Conservation (phyloP, 1,284 basidiomycete genomes). For the Boletus sp. region DNA sequence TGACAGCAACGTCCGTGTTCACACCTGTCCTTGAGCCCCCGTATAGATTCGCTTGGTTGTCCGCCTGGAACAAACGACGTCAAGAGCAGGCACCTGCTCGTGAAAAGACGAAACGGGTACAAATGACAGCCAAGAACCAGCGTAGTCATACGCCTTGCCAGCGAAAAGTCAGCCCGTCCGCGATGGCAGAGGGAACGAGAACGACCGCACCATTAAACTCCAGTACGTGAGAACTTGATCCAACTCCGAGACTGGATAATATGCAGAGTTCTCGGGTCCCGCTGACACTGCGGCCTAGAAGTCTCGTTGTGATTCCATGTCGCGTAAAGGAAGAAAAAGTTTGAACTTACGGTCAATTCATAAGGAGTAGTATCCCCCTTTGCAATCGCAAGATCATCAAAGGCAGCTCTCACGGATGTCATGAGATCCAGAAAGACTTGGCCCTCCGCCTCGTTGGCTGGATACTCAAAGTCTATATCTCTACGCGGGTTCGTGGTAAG, state of each 20-base stretch:
- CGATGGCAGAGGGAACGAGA: neutral
- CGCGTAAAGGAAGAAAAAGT: neutral
- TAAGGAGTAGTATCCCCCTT: conserved; percentile 64
- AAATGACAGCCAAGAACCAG: conserved; percentile 63
- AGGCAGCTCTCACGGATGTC: conserved; percentile 52
- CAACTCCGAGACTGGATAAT: conserved; percentile 70
- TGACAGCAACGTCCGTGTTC: conserved; percentile 70
- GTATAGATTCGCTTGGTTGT: conserved; percentile 84
- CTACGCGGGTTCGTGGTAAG: conserved; percentile 29
- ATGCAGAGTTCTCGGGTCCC: conserved; percentile 63
- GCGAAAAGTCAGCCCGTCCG: conserved; percentile 5
- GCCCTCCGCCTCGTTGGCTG: conserved; percentile 46
- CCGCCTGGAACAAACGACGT: conserved; percentile 36
- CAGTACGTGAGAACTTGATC: conserved; percentile 74
- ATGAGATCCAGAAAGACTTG: conserved; percentile 58
- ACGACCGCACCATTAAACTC: conserved; percentile 78
- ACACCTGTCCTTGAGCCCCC: conserved; percentile 57
- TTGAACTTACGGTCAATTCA: conserved; percentile 43
- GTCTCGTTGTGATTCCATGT: neutral
- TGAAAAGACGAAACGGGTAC: conserved; percentile 24
- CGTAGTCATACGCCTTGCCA: conserved; percentile 69
- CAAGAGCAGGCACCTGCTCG: neutral
- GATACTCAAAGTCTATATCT: conserved; percentile 71
- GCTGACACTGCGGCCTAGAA: conserved; percentile 49
- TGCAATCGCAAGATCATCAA: conserved; percentile 44